These are phyloP conservation scores for Ophiostoma fasciatum DNA, from an alignment of 2,329 filamentous ascomycete species.

Conservation along the genomic window DNA sequence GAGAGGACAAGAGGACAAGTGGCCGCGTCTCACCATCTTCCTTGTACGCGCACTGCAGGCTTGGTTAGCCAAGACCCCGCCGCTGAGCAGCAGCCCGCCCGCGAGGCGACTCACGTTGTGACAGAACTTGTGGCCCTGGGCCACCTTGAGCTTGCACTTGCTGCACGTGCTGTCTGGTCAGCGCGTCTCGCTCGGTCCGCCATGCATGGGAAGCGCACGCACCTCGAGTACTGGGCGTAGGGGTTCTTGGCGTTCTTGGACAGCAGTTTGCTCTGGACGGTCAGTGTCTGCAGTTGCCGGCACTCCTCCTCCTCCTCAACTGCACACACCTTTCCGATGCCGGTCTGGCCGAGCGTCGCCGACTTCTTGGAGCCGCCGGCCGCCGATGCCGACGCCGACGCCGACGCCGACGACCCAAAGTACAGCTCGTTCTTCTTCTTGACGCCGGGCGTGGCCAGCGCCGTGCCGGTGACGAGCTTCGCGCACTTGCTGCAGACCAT, in stretches of 20 bases:
- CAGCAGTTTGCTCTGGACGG: constrained; percentile 42
- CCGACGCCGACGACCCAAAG: constrained; percentile 39
- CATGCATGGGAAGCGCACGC: background rate
- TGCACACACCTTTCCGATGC: constrained; percentile 39
- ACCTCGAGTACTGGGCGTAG: constrained; percentile 45
- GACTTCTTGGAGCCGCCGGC: constrained; percentile 25
- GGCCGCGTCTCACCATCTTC: constrained; percentile 33
- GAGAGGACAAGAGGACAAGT: background rate
- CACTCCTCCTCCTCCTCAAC: background rate
- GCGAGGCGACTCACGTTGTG: constrained; percentile 20
- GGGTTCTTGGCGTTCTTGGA: constrained; percentile 52
- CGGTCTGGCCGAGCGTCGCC: constrained; percentile 40
- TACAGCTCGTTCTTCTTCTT: constrained; percentile 56
- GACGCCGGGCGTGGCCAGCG: constrained; percentile 47
- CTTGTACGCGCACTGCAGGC: constrained; percentile 39
- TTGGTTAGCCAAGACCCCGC: too few relatives aligned
- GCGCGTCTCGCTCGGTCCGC: too few relatives aligned
- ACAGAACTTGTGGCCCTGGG: constrained; percentile 44
- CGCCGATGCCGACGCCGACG: constrained; percentile 24
- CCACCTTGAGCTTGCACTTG: constrained; percentile 48
- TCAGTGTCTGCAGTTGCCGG: background rate
- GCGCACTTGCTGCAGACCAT: constrained; percentile 50
- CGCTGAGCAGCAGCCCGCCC: too few relatives aligned
- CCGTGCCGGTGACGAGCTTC: constrained; percentile 43
- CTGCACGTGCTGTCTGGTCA: constrained; percentile 31